Evolutionary conservation across 177 flowering plant species (phyloP), one percentile per base, ranked within the genome.

Genomic region (Telopea speciosissima): DNA sequence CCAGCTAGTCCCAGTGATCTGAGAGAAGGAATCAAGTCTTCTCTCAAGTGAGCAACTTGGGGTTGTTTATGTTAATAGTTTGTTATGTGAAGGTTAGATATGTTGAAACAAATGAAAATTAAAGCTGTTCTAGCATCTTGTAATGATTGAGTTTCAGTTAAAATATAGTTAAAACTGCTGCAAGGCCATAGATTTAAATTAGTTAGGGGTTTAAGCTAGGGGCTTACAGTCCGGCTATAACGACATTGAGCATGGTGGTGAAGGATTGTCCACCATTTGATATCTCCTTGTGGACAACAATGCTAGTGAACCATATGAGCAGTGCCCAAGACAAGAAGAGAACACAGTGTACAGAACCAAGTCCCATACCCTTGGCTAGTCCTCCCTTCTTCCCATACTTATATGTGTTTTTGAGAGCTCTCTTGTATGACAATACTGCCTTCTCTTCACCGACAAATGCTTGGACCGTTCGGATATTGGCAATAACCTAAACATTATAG

Each of bases 161-260:
- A 36, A 36, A 36, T 36, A 36, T 36, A 36, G 40, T 36, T 36
- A 8, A 36, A 3, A 36, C 40, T 36, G 40, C 31, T 28, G 31
- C 40, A 36, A 36, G 40, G 40, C 40, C 40, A 36, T 36, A 36
- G 40, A 36, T 36, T 49, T 49, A 49, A 49, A 49, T 28, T 44
- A 44, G 49, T 8, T 8, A 44, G 14, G 3, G 14, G 7, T 9
- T 13, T 9, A 44, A 1, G n/a, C n/a, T n/a, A n/a, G 66, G 45
- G 62, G 74, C 96, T 90, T 84, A 94, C 98, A 94, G 85, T 86
- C 97, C 97, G 42, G 97, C 75, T n/a, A 92, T 92, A 64, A 94
- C 97, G 63, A 94, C 98, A 75, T 89, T 94, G 79, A 90, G 93
- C 98, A 94, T 94, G 77, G 98, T 94, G 64, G 98, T 94, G 88